Evolutionary conservation across 371 early-diverging fungal genomes (phyloP).

Genomic region (Saksenaea oblongispora): DNA sequence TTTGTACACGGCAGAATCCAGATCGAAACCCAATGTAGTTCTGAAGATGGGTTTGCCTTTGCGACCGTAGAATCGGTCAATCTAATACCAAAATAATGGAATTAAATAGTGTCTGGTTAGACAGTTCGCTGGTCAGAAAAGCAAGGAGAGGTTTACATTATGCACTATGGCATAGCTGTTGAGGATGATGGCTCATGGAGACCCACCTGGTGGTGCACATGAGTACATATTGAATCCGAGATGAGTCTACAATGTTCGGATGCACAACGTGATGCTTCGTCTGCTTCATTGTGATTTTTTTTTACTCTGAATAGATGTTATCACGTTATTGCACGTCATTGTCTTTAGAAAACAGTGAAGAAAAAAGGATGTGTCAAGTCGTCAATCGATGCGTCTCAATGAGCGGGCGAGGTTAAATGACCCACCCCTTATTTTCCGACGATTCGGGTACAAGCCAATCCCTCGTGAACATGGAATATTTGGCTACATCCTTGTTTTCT

Average conservation of each 20-base stretch:
- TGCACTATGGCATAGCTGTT: neutral
- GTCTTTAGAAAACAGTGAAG: too few relatives aligned
- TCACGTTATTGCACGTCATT: too few relatives aligned
- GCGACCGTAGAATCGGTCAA: neutral
- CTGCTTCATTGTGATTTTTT: neutral
- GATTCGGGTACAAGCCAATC: neutral
- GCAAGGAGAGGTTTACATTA: neutral
- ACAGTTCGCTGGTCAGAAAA: neutral
- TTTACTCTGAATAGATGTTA: too few relatives aligned
- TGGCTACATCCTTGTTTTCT: neutral
- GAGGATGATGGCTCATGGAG: neutral
- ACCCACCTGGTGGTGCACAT: neutral
- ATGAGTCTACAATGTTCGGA: neutral
- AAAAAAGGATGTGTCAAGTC: too few relatives aligned
- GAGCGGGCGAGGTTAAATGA: too few relatives aligned
- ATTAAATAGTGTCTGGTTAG: neutral
- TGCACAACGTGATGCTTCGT: neutral
- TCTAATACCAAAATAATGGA: neutral
- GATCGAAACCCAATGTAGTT: slow-evolving; percentile 6
- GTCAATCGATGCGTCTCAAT: too few relatives aligned
- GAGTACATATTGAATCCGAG: neutral
- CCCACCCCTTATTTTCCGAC: too few relatives aligned
- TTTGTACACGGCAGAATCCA: slow-evolving; percentile 30
- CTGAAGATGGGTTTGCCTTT: slow-evolving; percentile 1
- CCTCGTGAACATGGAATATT: neutral